Percentiles rank a stretch among this genome's conserved stretches.
Evolutionary conservation across 805 yeast genomes (phyloP).

Genomic region (Kuraishia hungarica): DNA sequence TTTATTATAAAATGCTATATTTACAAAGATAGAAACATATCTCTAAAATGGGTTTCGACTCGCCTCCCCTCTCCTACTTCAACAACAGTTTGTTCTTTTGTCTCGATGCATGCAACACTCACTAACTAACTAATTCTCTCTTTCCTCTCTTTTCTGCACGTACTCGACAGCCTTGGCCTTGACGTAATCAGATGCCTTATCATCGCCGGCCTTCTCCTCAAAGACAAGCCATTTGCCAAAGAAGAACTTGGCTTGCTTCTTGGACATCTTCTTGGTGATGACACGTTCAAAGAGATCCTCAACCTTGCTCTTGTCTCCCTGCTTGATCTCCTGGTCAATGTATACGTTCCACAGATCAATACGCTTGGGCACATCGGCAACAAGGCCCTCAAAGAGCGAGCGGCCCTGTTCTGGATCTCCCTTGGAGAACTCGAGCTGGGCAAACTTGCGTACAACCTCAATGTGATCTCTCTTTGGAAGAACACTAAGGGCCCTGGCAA

Average conservation of each 20-base stretch:
- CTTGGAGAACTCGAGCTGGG: slow-evolving; percentile 74
- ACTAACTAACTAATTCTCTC: too few species aligned
- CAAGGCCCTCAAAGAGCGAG: slow-evolving; percentile 85
- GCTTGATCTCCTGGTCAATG: slow-evolving; percentile 85
- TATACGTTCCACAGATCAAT: slow-evolving; percentile 93
- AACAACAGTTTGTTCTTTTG: background rate
- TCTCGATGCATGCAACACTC: background rate
- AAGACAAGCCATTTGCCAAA: slow-evolving; percentile 84
- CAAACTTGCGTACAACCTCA: slow-evolving; percentile 80
- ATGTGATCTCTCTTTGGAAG: slow-evolving; percentile 68
- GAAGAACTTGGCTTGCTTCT: slow-evolving; percentile 91
- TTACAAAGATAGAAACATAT: background rate
- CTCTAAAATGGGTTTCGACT: background rate
- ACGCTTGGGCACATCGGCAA: slow-evolving; percentile 85
- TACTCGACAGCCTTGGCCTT: slow-evolving; percentile 86
- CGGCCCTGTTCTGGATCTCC: slow-evolving; percentile 95
- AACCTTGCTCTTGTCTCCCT: slow-evolving; percentile 53
- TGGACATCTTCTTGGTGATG: slow-evolving; percentile 52
- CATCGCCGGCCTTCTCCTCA: slow-evolving; percentile 65
- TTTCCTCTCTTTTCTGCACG: slow-evolving; percentile 15
- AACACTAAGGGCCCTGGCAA: slow-evolving; percentile 64
- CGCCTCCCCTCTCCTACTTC: background rate
- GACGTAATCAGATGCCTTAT: slow-evolving; percentile 69
- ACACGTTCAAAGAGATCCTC: slow-evolving; percentile 83
- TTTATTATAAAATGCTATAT: background rate